Percentiles rank a stretch among this genome's conserved stretches.
Evolutionary conservation across 169 alveolate species (phyloP).

Genomic region (Sarcocystis neurona): DNA sequence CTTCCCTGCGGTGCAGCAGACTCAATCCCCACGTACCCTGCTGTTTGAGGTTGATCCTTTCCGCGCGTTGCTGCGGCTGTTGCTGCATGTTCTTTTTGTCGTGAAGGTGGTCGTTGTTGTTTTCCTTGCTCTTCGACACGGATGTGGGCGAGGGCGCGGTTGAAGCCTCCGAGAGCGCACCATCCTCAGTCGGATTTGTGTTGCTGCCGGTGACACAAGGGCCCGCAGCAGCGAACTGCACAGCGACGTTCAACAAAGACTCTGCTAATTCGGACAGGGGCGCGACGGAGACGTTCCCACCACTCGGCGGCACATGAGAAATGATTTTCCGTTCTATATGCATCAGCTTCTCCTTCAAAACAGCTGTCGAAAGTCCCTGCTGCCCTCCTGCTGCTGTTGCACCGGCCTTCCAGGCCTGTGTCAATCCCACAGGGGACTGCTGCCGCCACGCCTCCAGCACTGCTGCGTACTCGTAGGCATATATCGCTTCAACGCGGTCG

Average conservation of each 20-base stretch:
- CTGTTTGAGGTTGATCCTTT: no score
- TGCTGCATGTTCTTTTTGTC: no score
- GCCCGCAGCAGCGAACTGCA: slow-evolving; percentile 33
- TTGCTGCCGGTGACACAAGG: no score
- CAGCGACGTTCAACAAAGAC: slow-evolving; percentile 44
- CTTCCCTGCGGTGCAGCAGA: no score
- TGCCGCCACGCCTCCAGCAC: slow-evolving; percentile 47
- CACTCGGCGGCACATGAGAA: slow-evolving; percentile 40
- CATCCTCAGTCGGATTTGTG: no score
- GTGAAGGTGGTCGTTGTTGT: no score
- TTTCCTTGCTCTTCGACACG: no score
- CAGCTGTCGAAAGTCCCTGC: neutral
- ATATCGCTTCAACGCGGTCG: slow-evolving; percentile 42
- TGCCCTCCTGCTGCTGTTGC: neutral
- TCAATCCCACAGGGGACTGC: slow-evolving; percentile 30
- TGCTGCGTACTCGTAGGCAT: slow-evolving; percentile 35
- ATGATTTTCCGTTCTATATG: slow-evolving; percentile 32
- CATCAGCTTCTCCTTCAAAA: slow-evolving; percentile 27
- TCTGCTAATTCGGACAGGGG: slow-evolving; percentile 50
- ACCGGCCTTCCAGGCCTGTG: slow-evolving; percentile 24
- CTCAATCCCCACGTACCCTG: no score
- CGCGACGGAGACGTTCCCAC: slow-evolving; percentile 44
- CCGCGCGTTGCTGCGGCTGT: no score
- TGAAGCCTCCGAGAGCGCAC: no score
- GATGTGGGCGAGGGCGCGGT: no score